Base-by-base conservation (phyloP, 1,139 yeast genomes). In the Spathaspora jeffriesii region DNA sequence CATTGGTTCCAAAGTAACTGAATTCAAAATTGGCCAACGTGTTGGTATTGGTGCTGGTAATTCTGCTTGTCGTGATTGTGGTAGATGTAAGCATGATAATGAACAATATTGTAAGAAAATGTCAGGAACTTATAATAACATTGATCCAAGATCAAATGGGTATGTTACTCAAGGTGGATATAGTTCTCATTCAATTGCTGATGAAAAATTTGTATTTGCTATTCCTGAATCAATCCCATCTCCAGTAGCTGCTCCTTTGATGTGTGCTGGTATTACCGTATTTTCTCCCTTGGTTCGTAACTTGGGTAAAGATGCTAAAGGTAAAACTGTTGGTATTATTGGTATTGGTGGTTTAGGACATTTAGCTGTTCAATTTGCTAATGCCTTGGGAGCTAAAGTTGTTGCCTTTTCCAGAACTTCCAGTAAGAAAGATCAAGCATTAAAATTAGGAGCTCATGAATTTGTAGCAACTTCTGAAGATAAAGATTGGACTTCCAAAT, bases 231-330 rank as follows among this genome's bases (percentile, higher is more conserved):
- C 50, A 20, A 59, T 82, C 50, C 64, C 68, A 18, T 63, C 76
- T 22, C 71, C 67, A 45, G 62, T 67, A 45, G 88, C 82, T 34
- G 87, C 86, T 15, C 88, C 88, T 22, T 70, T 84, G 60, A 66
- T 84, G 70, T 84, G 89, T 68, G 88, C 84, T 39, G 89, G 89
- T 49, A 68, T 82, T 56, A 84, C 89, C 18, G 82, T 78, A 1
- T 83, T 68, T 64, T 71, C 82, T 5, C 89, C 89, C 39, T 61
- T 84, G 51, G 65, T 62, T 43, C 63, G 72, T 59, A 61, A 65
- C 51, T 55, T 69, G 32, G 65, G 66, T 55, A 50, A 56, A 40
- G 60, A 63, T 30, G 63, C 64, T 34, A 59, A 48, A 37, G 70
- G 71, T 14, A 69, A 68, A 51, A 75, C 76, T 48, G 75, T 76